Percentiles rank a stretch among this genome's conserved stretches.
Conservation (phyloP, 371 early-diverging fungal genomes). For the Apophysomyces trapeziformis region DNA sequence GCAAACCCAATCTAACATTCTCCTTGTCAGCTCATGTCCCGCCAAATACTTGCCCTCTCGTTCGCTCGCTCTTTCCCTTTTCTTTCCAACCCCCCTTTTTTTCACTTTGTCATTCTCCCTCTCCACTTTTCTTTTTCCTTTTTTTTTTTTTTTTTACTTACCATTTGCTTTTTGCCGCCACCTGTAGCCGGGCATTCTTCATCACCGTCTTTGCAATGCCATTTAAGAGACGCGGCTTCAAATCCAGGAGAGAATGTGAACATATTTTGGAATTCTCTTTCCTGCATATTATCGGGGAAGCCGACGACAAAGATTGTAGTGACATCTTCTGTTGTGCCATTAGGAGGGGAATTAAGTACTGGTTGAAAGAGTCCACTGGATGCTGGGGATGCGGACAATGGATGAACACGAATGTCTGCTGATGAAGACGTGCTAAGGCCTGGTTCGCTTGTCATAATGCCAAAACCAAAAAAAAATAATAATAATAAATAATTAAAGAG, state of each 20-base stretch:
- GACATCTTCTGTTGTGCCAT: slow-evolving; percentile 58
- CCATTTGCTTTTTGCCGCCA: slow-evolving; percentile 82
- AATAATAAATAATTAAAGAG: background rate
- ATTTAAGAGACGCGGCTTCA: slow-evolving; percentile 93
- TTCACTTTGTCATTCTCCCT: background rate
- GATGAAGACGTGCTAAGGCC: slow-evolving; percentile 20
- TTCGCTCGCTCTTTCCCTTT: background rate
- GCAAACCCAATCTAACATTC: slow-evolving; percentile 48
- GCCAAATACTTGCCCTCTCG: background rate
- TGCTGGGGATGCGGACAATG: slow-evolving; percentile 32
- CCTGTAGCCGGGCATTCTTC: slow-evolving; percentile 29
- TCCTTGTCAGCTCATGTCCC: background rate
- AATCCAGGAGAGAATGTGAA: slow-evolving; percentile 95
- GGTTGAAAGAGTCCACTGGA: slow-evolving; percentile 20
- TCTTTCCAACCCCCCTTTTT: background rate
- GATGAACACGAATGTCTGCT: slow-evolving; percentile 30
- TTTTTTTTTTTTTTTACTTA: slow-evolving; percentile 35
- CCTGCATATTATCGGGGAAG: slow-evolving; percentile 96
- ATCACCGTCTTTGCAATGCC: slow-evolving; percentile 68
- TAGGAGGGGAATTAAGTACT: slow-evolving; percentile 17
- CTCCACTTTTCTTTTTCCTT: background rate
- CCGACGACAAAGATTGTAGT: slow-evolving; percentile 98
- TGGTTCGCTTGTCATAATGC: slow-evolving; percentile 25
- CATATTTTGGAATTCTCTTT: slow-evolving; percentile 98
- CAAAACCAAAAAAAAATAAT: slow-evolving; percentile 18